Evolutionary conservation across 2,329 filamentous ascomycete species (phyloP).

Genomic region (Amylocarpus encephaloides): DNA sequence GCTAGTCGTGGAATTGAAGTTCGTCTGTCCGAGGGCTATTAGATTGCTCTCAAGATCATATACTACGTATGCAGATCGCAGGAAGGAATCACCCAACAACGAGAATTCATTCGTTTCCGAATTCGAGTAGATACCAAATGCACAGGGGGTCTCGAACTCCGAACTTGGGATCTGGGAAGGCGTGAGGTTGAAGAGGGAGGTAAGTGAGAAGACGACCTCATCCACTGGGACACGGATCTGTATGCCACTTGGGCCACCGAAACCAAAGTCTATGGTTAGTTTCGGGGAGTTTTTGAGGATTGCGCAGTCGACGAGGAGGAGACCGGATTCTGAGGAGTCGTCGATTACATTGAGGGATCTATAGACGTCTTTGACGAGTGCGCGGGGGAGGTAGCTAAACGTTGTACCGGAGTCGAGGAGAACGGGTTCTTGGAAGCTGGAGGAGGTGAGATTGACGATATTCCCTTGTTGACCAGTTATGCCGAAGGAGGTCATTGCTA

Average conservation of each 20-base stretch:
- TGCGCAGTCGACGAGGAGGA: slow-evolving; percentile 34
- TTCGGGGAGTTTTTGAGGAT: slow-evolving; percentile 32
- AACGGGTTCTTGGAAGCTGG: slow-evolving; percentile 37
- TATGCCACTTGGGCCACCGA: slow-evolving; percentile 37
- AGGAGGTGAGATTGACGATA: slow-evolving; percentile 14
- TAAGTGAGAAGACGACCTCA: slow-evolving; percentile 37
- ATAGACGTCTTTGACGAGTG: slow-evolving; percentile 39
- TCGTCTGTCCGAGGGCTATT: slow-evolving; percentile 43
- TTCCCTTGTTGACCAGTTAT: slow-evolving; percentile 32
- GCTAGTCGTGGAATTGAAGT: slow-evolving; percentile 33
- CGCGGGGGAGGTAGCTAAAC: slow-evolving; percentile 55
- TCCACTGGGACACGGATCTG: slow-evolving; percentile 38
- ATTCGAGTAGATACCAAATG: slow-evolving; percentile 43
- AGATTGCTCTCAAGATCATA: slow-evolving; percentile 46
- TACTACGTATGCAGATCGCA: slow-evolving; percentile 48
- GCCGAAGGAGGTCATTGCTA: slow-evolving; percentile 22
- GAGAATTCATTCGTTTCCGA: slow-evolving; percentile 3
- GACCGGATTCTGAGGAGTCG: slow-evolving; percentile 11
- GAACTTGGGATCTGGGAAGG: slow-evolving; percentile 7
- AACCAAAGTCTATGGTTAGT: slow-evolving; percentile 40
- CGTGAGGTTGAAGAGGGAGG: slow-evolving; percentile 5
- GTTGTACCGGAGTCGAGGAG: slow-evolving; percentile 62
- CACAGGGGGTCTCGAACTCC: slow-evolving; percentile 37
- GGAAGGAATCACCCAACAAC: slow-evolving; percentile 45
- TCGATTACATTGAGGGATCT: slow-evolving; percentile 35